These are phyloP conservation scores for Biscutella auriculata DNA, from an alignment of 441 rosid species.

Conservation along the genomic window DNA sequence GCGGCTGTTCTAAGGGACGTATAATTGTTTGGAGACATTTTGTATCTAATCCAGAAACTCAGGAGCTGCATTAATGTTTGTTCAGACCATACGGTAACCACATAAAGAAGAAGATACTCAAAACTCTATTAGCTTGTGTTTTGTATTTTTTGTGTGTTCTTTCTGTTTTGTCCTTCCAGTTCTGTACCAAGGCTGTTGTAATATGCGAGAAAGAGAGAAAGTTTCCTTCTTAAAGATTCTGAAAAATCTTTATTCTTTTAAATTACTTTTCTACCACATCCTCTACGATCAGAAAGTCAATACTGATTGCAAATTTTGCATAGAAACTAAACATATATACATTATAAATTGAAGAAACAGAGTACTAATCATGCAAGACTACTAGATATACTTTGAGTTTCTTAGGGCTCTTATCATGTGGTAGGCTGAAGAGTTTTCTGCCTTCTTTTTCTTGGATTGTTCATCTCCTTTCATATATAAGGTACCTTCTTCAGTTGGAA, in stretches of 20 bases:
- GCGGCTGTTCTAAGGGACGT: constrained; percentile 29
- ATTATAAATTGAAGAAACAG: too few species aligned
- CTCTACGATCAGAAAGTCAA: neutral
- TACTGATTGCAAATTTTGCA: too few species aligned
- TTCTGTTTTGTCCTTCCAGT: constrained; percentile 4
- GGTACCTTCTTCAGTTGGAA: constrained; percentile 25
- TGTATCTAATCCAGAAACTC: constrained; percentile 15
- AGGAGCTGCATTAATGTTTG: constrained; percentile 12
- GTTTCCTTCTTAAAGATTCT: neutral
- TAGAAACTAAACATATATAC: too few species aligned
- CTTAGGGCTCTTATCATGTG: constrained; percentile 39
- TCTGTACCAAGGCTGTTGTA: constrained; percentile 12
- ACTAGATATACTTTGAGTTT: constrained; percentile 22
- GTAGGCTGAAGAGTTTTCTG: constrained; percentile 66
- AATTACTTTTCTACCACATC: too few species aligned
- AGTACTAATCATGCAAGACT: constrained; percentile 3
- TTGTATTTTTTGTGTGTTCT: neutral
- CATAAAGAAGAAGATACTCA: constrained; percentile 16
- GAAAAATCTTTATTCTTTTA: too few species aligned
- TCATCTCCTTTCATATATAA: constrained; percentile 37
- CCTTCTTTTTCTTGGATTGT: constrained; percentile 36
- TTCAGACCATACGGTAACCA: constrained; percentile 7
- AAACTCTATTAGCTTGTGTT: constrained; percentile 14
- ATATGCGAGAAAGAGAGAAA: constrained; percentile 5
- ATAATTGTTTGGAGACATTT: too few species aligned